These are phyloP conservation scores for Fusarium longipes DNA, from an alignment of 2,329 filamentous ascomycete genomes.

Conservation along the genomic window DNA sequence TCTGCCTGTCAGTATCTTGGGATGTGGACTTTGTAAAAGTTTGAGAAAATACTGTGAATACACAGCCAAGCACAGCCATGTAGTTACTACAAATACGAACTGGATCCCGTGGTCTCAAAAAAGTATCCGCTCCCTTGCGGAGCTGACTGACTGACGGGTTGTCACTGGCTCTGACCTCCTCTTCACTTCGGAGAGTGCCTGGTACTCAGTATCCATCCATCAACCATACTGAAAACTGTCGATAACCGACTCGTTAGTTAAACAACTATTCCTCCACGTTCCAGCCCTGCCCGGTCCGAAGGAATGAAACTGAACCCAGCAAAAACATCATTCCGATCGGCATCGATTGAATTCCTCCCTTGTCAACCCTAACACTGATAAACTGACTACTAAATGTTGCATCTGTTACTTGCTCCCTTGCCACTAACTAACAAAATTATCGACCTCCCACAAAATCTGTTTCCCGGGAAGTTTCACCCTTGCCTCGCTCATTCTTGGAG, in stretches of 20 bases:
- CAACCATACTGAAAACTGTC: neutral
- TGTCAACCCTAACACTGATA: slow-evolving; percentile 2
- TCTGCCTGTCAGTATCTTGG: neutral
- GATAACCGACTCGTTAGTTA: slow-evolving; percentile 6
- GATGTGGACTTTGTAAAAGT: slow-evolving; percentile 19
- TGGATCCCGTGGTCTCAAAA: neutral
- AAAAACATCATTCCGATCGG: neutral
- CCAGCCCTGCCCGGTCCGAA: slow-evolving; percentile 16
- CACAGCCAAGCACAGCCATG: neutral
- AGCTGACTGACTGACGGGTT: neutral
- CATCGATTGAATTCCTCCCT: slow-evolving; percentile 16
- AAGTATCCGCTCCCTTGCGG: slow-evolving; percentile 11
- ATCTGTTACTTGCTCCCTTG: slow-evolving; percentile 9
- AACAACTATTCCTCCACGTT: slow-evolving; percentile 24
- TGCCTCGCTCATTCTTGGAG: slow-evolving; percentile 31
- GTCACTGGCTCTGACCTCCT: slow-evolving; percentile 8
- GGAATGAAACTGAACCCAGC: slow-evolving; percentile 5
- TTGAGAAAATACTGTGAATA: slow-evolving; percentile 32
- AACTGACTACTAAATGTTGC: slow-evolving; percentile 22
- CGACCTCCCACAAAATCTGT: slow-evolving; percentile 6
- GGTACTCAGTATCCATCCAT: slow-evolving; percentile 10
- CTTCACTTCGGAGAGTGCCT: slow-evolving; percentile 1
- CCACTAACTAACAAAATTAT: neutral
- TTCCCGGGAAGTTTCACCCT: slow-evolving; percentile 33
- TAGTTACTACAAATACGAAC: neutral